Evolutionary conservation across 2,329 filamentous ascomycete species (phyloP).

Genomic region (Pseudogymnoascus sp.): DNA sequence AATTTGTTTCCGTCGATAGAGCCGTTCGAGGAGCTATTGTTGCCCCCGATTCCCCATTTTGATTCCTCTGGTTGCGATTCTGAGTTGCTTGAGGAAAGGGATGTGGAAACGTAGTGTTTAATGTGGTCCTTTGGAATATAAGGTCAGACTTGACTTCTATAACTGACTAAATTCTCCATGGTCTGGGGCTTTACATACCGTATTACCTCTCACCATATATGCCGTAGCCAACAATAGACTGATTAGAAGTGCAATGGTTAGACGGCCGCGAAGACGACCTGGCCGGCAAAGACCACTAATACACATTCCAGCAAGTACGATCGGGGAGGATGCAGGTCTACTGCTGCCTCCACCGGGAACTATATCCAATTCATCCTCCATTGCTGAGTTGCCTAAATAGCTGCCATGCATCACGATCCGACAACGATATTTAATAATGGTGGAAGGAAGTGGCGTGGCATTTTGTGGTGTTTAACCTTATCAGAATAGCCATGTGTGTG

Average conservation of each 20-base stretch:
- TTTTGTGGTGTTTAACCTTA: neutral
- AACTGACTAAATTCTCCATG: neutral
- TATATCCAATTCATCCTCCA: neutral
- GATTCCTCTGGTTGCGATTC: neutral
- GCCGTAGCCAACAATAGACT: slow-evolving; percentile 13
- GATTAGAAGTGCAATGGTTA: slow-evolving; percentile 11
- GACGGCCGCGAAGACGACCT: slow-evolving; percentile 15
- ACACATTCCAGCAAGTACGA: slow-evolving; percentile 14
- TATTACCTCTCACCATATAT: slow-evolving; percentile 1
- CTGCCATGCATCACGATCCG: neutral
- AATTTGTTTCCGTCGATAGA: slow-evolving; percentile 31
- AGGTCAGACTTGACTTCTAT: neutral
- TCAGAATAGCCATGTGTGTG: neutral
- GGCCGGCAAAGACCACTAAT: slow-evolving; percentile 17
- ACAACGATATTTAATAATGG: neutral
- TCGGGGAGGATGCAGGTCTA: slow-evolving; percentile 11
- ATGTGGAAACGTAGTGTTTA: neutral
- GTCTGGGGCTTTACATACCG: neutral
- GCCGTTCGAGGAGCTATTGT: neutral
- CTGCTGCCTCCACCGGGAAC: neutral
- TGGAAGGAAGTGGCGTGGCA: neutral
- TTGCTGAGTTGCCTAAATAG: neutral
- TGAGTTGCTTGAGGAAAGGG: neutral
- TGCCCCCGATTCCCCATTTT: neutral
- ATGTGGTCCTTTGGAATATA: neutral